Percentiles rank a stretch among this genome's conserved stretches.
These are phyloP conservation scores for Fusarium sp. DNA, from an alignment of 2,329 filamentous ascomycete genomes.

Conservation along the genomic window DNA sequence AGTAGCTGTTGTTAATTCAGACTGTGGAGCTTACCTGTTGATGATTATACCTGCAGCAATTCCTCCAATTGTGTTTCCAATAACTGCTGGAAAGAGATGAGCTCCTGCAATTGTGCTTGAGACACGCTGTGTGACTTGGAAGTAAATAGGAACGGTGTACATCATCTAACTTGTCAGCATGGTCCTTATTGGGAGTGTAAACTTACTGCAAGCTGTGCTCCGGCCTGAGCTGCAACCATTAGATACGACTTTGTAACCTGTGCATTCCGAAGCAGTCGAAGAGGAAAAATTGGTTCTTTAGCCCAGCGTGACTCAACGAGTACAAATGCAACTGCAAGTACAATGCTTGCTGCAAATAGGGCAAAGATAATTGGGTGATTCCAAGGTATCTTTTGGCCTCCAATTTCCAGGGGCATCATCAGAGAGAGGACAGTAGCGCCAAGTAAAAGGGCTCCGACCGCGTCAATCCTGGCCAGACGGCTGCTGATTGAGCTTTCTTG, in stretches of 20 bases:
- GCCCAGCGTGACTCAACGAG: constrained; percentile 59
- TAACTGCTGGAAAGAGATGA: constrained; percentile 75
- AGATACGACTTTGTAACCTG: constrained; percentile 66
- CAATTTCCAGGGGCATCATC: constrained; percentile 63
- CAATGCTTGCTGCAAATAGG: constrained; percentile 52
- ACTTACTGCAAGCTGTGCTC: constrained; percentile 53
- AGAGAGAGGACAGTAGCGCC: constrained; percentile 67
- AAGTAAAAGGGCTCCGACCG: constrained; percentile 65
- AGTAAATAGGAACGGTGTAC: constrained; percentile 77
- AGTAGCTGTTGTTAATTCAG: not conserved
- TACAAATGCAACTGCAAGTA: constrained; percentile 57
- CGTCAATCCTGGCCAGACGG: constrained; percentile 58
- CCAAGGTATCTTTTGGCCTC: constrained; percentile 65
- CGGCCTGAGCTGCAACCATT: constrained; percentile 68
- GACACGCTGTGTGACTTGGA: constrained; percentile 70
- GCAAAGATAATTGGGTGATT: constrained; percentile 56
- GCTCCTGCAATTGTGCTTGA: constrained; percentile 69
- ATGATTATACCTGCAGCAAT: constrained; percentile 70
- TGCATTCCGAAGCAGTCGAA: constrained; percentile 63
- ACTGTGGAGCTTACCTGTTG: constrained; percentile 50
- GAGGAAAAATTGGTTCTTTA: constrained; percentile 68
- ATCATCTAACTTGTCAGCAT: constrained; percentile 52
- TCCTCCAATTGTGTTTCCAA: constrained; percentile 74
- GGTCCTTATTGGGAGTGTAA: rapidly evolving
- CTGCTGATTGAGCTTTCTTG: constrained; percentile 8